Base-by-base conservation (phyloP, 129 eudicot genomes). In the Tanacetum coccineum region DNA sequence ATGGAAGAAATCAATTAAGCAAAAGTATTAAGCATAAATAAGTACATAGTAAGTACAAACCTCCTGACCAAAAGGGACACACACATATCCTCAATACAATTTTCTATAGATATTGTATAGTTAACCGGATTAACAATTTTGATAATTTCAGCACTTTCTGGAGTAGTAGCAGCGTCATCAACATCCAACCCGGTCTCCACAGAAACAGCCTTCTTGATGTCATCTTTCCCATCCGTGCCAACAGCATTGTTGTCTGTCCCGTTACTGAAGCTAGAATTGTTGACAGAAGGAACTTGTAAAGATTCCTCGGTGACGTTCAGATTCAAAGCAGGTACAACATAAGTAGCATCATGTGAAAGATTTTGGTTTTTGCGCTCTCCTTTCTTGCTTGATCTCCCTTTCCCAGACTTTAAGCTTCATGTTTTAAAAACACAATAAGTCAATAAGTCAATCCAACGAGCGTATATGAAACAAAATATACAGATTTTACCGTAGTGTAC, bases 81-180 rank as follows among this genome's bases (percentile, higher is more conserved):
- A 3, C 81, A 69, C 46, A 93, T 86, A 4, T 84, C 93, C 76
- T 82, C 81, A 3, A 45, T 68, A 65, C 70, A 74, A 39, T 79
- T 73, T n/a, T 45, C 36, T 15, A 70, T 54, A 55, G 89, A 74
- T 4, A 83, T 54, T 65, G 87, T 76, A 84, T 84, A 93, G 76
- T 85, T 76, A 42, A 84, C 76, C 8, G 96, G 87, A 84, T 75
- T 88, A 20, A 92, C 48, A 58, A 92, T 85, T 78, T 74, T 70
- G 4, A 83, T 76, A 54, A 93, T 79, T 14, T 70, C 69, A 74
- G 61, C 11, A 64, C 60, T 79, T 66, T 59, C 59, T 4, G 72
- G 60, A 72, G 32, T 5, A 32, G 79, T 73, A 22, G 59, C 20
- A 48, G 20, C 53, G 19, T 60, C 44, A 28, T 46, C 67, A 66